Conservation (phyloP, 1,284 basidiomycete species). For the Gastroboletus turbinatus region DNA sequence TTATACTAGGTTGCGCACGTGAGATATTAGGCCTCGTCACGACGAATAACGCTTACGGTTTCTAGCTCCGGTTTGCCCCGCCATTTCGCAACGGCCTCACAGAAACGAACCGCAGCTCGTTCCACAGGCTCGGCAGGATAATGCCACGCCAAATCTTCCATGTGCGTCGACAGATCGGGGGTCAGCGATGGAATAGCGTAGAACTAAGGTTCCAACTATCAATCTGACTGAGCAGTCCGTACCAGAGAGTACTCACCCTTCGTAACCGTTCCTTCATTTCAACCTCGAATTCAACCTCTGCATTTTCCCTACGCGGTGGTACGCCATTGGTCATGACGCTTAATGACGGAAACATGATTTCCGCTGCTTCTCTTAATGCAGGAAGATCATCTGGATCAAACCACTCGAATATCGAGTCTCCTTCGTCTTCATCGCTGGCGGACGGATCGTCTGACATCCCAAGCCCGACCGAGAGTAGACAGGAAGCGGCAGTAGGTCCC, state of each 20-base stretch:
- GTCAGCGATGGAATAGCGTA: slow-evolving; percentile 68
- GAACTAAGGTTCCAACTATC: slow-evolving; percentile 48
- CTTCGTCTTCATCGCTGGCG: slow-evolving; percentile 29
- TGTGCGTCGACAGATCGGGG: slow-evolving; percentile 72
- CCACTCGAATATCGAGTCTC: slow-evolving; percentile 49
- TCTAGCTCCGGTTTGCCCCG: slow-evolving; percentile 79
- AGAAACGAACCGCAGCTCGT: slow-evolving; percentile 71
- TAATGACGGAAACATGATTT: slow-evolving; percentile 66
- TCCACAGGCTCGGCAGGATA: slow-evolving; percentile 82
- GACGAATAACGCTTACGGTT: slow-evolving; percentile 48
- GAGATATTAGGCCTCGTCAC: slow-evolving; percentile 3
- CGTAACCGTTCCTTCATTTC: slow-evolving; percentile 69
- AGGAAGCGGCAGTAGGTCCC: slow-evolving; percentile 66
- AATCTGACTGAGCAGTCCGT: slow-evolving; percentile 1
- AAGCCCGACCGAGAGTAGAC: slow-evolving; percentile 70
- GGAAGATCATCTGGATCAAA: slow-evolving; percentile 80
- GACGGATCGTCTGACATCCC: slow-evolving; percentile 39
- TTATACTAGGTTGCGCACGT: slow-evolving; percentile 47
- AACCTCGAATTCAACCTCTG: slow-evolving; percentile 62
- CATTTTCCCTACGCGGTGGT: slow-evolving; percentile 35
- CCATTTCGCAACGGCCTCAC: slow-evolving; percentile 77
- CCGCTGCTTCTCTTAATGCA: slow-evolving; percentile 58
- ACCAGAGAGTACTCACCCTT: slow-evolving; percentile 49
- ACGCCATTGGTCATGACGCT: slow-evolving; percentile 33
- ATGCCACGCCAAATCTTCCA: slow-evolving; percentile 76